A percentile compares a stretch with the other conserved stretches of the same genome.
These are phyloP conservation scores for Prunus mume DNA, from an alignment of 306 rosid species.

Conservation along the genomic window DNA sequence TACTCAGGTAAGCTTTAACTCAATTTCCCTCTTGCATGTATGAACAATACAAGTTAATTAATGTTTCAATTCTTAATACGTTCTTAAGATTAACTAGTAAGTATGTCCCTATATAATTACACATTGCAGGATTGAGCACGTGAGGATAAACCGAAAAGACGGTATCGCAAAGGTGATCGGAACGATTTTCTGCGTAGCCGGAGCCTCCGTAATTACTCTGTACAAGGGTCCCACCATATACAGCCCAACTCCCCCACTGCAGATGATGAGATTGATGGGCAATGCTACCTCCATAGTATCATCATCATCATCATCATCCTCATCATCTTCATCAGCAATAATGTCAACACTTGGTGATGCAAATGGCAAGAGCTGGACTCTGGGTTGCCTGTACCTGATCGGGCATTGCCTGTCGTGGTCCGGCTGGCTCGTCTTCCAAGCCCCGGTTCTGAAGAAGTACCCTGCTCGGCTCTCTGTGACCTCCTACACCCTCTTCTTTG, in stretches of 20 bases:
- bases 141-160: constrained; percentile 68
- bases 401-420: constrained; percentile 98
- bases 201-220: constrained; percentile 85
- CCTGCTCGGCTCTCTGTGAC: constrained; percentile 98
- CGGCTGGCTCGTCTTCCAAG: constrained; percentile 89
- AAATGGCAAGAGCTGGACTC: constrained; percentile 82
- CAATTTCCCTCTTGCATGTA: neutral
- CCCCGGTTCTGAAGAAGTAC: constrained; percentile 88
- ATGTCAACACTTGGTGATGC: constrained; percentile 55
- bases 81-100: no score
- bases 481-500: constrained; percentile 89
- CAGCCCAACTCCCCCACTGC: constrained; percentile 56
- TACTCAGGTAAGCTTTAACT: constrained; percentile 52
- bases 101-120: no score
- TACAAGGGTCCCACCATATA: constrained; percentile 92
- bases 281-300: neutral
- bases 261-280: constrained; percentile 15
- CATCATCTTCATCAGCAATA: neutral
- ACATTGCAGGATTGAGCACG: constrained; percentile 65
- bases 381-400: constrained; percentile 79
- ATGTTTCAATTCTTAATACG: neutral
- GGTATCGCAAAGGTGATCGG: constrained; percentile 80
- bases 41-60: neutral
- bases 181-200: constrained; percentile 79
- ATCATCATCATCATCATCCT: neutral